Evolutionary conservation across 768 basidiomycete genomes (phyloP).

Genomic region (Mycena polygramma): DNA sequence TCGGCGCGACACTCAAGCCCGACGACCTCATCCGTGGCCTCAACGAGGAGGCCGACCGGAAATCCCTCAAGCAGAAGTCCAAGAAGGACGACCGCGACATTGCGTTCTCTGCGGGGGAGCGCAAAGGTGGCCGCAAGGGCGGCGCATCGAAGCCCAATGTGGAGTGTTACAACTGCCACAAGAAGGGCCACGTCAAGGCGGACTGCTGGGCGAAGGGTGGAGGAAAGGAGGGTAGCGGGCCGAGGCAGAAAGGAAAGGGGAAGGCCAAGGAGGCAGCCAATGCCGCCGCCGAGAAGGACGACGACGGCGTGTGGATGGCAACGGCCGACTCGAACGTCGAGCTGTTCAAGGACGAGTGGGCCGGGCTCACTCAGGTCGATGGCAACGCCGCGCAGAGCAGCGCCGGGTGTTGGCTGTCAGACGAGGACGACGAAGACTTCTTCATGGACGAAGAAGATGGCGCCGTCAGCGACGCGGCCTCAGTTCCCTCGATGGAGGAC

Average conservation of each 20-base stretch:
- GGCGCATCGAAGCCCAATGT: constrained; percentile 17
- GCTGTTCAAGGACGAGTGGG: constrained; percentile 8
- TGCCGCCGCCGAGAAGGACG: constrained; percentile 14
- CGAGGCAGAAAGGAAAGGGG: constrained; percentile 17
- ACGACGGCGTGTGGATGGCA: constrained; percentile 34
- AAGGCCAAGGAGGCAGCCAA: constrained; percentile 13
- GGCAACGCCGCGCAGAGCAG: neutral
- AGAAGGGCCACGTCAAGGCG: constrained; percentile 39
- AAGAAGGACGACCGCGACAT: constrained; percentile 7
- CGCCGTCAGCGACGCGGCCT: neutral
- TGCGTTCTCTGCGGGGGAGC: constrained; percentile 23
- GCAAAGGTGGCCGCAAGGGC: constrained; percentile 9
- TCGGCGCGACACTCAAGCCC: constrained; percentile 27
- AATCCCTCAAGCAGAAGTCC: constrained; percentile 22
- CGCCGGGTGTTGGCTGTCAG: constrained; percentile 16
- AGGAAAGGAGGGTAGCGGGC: constrained; percentile 25
- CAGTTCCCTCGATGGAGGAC: neutral
- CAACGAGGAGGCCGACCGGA: constrained; percentile 36
- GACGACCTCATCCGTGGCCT: constrained; percentile 38
- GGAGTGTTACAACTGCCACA: constrained; percentile 40
- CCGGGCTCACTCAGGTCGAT: neutral
- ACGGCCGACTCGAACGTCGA: constrained; percentile 17
- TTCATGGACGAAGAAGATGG: constrained; percentile 19
- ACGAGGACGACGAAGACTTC: constrained; percentile 26
- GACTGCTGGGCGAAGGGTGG: constrained; percentile 30